Base-by-base conservation (phyloP, 2,329 filamentous ascomycete species). In the Colletotrichum noveboracense region DNA sequence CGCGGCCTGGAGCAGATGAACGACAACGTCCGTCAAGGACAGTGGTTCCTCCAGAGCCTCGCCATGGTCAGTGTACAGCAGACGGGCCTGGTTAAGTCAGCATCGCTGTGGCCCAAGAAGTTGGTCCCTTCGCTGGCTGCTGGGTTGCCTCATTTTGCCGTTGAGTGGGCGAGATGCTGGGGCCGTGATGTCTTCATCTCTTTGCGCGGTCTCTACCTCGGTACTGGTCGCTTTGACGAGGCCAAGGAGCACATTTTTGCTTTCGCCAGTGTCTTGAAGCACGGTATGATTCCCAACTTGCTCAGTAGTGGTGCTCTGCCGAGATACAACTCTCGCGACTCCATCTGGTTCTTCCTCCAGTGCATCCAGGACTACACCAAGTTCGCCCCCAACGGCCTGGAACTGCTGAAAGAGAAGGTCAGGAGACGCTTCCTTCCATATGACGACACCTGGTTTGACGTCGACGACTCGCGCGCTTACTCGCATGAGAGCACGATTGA, bases 131-230 rank as follows among this genome's bases (percentile, higher is more conserved):
- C 94, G 65, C 89, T 99, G 79, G 96, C 97, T 21, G 97, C 97
- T 36, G 97, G 97, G 18, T 87, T 99, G 62, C 97, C 97, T 43
- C 97, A 99, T 84, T 99, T 99, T 82, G 92, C 97, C 0, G 94
- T 95, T 10, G 94, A 96, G 80, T 99, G 97, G 96, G 96, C 96
- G 66, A 92, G 97, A 80, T 98, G 96, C 84, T 99, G 97, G 97
- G 97, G 97, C 9, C 93, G 97, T 71, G 97, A 99, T 83, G 95
- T 98, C 14, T 98, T 98, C 84, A 99, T 99, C 78, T 97, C 97
- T 16, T 91, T 98, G 55, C 94, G 97, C 66, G 97, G 97, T 58
- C 89, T 99, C n/a, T 95, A 95, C 79, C 91, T 99, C 43, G 96
- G 95, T 55, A 98, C 96, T 13, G 95, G 96, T 3, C 93, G 97